Evolutionary conservation across 371 early-diverging fungal genomes (phyloP).

Genomic region (Actinomortierella ambigua): DNA sequence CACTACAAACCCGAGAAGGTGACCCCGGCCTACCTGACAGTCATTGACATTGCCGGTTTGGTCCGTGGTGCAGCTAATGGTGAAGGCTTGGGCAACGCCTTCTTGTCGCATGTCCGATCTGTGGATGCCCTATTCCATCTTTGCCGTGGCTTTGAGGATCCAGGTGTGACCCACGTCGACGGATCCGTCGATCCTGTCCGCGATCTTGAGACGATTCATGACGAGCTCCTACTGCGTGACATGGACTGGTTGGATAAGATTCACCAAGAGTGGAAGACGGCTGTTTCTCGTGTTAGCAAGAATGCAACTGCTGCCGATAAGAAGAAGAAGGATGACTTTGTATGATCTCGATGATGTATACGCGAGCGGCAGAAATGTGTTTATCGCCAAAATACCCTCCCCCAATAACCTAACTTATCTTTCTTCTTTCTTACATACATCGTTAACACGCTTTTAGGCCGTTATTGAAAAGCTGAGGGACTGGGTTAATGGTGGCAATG

Average conservation of each 20-base stretch:
- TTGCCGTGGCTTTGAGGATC: conserved; percentile 69
- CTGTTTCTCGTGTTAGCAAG: conserved; percentile 69
- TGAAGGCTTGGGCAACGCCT: conserved; percentile 97
- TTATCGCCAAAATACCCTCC: neutral
- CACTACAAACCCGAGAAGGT: conserved; percentile 71
- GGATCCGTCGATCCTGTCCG: conserved; percentile 94
- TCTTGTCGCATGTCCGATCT: conserved; percentile 95
- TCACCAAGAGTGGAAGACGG: conserved; percentile 58
- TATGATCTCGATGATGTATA: conserved; percentile 12
- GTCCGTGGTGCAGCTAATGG: conserved; percentile 95
- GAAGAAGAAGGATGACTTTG: conserved; percentile 89
- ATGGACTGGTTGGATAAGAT: conserved; percentile 78
- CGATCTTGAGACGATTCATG: conserved; percentile 96
- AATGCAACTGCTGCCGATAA: conserved; percentile 86
- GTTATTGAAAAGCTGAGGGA: conserved; percentile 76
- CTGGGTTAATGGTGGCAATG: conserved; percentile 79
- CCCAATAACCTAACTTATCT: neutral
- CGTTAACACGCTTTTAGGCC: conserved; percentile 29
- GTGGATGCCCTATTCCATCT: conserved; percentile 99
- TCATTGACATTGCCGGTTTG: conserved; percentile 99
- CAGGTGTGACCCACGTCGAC: conserved; percentile 91
- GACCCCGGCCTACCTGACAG: conserved; percentile 84
- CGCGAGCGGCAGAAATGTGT: neutral
- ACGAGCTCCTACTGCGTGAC: conserved; percentile 97
- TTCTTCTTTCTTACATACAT: neutral